Evolutionary conservation across 2,329 filamentous ascomycete species (phyloP), one percentile per base, ranked within the genome.

Genomic region (Lasiodiplodia hormozganensis): DNA sequence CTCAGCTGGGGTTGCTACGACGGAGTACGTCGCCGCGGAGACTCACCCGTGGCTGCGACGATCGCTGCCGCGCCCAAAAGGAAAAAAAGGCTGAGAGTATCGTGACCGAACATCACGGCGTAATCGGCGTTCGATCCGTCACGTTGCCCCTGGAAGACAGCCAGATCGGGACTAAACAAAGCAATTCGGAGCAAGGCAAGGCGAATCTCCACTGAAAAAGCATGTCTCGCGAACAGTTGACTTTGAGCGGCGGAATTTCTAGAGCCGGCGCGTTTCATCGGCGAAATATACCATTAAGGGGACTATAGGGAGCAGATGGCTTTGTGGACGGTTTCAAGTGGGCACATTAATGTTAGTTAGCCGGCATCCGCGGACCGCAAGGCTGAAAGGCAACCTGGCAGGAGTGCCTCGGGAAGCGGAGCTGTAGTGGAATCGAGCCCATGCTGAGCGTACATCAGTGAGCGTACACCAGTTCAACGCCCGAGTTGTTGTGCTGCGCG

Each of bases 241-340:
- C 58, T 51, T 16, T 36, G 21, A 62, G 38, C 58, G 58, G 58
- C 58, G 58, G 58, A 51, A 62, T 36, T 51, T 62, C 58, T 62
- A n/a, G 25, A 62, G 58, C 58, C 43, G 58, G 58, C 14, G 58
- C 40, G 58, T 62, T 62, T 62, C 58, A 11, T 62, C 58, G 58
- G 58, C 58, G 58, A 62, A 62, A 62, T 62, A 62, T 62, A 51
- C 58, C 58, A 36, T 51, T 51, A 51, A 62, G 58, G 58, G 58
- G 58, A 36, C 3, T 34, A 31, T 51, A 62, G 58, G 58, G 58
- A 51, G 43, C 40, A 25, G 43, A 51, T 28, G 58, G 40, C 43
- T 62, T 51, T 23, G 43, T 21, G 21, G 43, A 36, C 36, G 58
- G 58, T 62, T 62, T 62, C 58, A 62, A 51, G 40, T 51, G 57